Evolutionary conservation across 371 early-diverging fungal species (phyloP).

Genomic region (Lichtheimia corymbifera): DNA sequence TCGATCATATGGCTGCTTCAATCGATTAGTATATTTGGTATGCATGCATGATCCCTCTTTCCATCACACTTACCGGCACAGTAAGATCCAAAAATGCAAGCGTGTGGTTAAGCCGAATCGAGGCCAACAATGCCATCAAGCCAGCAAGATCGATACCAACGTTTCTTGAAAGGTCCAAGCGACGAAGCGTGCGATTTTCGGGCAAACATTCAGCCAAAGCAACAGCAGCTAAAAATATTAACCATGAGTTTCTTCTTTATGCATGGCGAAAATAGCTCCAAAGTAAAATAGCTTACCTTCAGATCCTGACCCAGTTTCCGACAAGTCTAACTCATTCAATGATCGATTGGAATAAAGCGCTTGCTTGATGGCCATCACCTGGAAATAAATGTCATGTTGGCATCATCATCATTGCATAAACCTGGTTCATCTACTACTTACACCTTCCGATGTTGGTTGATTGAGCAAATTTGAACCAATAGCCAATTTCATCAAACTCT

Average conservation of each 20-base stretch:
- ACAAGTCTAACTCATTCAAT: constrained; percentile 62
- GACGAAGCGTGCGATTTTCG: constrained; percentile 62
- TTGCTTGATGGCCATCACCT: constrained; percentile 59
- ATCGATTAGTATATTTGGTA: too few species aligned
- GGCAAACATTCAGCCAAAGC: constrained; percentile 80
- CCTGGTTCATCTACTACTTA: constrained; percentile 29
- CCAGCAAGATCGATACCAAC: constrained; percentile 76
- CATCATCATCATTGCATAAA: neutral
- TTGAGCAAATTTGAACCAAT: constrained; percentile 45
- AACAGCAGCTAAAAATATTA: constrained; percentile 56
- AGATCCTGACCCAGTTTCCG: constrained; percentile 60
- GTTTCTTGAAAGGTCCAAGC: constrained; percentile 77
- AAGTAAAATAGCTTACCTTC: constrained; percentile 42
- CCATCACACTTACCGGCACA: constrained; percentile 45
- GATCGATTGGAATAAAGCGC: constrained; percentile 67
- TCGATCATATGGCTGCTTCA: constrained; percentile 56
- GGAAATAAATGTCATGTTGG: neutral
- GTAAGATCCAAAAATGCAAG: constrained; percentile 74
- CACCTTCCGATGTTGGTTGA: constrained; percentile 45
- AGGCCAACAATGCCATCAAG: constrained; percentile 74
- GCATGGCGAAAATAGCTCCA: neutral
- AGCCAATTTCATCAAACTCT: constrained; percentile 38
- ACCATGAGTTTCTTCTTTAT: neutral
- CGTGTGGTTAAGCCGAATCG: constrained; percentile 71
- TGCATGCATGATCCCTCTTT: too few species aligned